These are phyloP conservation scores for Starmerella vaccinii DNA, from an alignment of 805 yeast species.

Conservation along the genomic window DNA sequence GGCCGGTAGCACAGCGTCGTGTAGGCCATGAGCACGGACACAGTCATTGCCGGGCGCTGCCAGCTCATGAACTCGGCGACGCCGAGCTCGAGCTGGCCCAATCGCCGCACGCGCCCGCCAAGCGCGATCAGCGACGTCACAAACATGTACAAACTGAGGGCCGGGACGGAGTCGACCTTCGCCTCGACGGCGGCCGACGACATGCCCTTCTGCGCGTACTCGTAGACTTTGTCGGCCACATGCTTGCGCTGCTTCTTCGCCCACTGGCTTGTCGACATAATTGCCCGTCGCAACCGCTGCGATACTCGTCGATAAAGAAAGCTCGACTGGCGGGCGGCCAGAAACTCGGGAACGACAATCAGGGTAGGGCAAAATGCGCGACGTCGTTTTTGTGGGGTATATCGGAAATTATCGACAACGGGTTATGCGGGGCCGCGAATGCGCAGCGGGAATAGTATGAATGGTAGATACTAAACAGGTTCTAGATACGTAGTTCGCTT, in stretches of 20 bases:
- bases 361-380: not conserved
- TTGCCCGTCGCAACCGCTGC: not conserved
- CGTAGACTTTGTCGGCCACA: constrained; percentile 16
- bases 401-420: not conserved
- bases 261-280: not conserved
- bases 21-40: constrained; percentile 47
- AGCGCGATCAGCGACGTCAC: constrained; percentile 15
- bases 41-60: constrained; percentile 63
- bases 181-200: constrained; percentile 11
- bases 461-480: no score
- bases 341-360: not conserved
- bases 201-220: constrained; percentile 12
- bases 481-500: no score
- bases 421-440: no score
- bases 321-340: not conserved
- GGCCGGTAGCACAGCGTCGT: constrained; percentile 67
- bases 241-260: constrained; percentile 8
- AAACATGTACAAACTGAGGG: constrained; percentile 18
- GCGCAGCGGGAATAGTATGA: no score
- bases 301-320: no score
- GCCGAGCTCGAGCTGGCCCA: constrained; percentile 55
- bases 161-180: constrained; percentile 16
- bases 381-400: not conserved
- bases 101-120: constrained; percentile 13
- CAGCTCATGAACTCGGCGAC: constrained; percentile 55